phyloP scores from a whole-genome alignment of 129 eudicot genomes.

The Ambrosia trifida region DNA sequence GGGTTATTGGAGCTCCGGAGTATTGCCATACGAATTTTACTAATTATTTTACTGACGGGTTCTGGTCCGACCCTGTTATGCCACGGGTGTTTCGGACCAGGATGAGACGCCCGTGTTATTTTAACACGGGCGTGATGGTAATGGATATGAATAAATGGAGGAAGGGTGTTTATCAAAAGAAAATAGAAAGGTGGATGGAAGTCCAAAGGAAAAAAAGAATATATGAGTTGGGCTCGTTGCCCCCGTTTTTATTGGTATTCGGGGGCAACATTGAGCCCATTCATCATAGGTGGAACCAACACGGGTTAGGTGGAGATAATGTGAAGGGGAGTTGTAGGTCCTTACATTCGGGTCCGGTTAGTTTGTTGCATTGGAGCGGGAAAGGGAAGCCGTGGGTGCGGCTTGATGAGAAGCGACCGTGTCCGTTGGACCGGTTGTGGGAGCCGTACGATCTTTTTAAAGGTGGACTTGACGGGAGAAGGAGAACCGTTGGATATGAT shows the following conservation, averaged over 20 bases:
- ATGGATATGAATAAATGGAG: constrained; percentile 83
- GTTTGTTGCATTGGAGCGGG: constrained; percentile 90
- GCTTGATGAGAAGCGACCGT: constrained; percentile 68
- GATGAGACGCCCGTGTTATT: constrained; percentile 57
- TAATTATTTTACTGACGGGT: constrained; percentile 61
- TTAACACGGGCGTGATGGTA: constrained; percentile 97
- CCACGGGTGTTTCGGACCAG: constrained; percentile 48
- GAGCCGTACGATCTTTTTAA: constrained; percentile 80
- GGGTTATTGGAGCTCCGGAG: constrained; percentile 90
- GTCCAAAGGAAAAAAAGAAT: constrained; percentile 65
- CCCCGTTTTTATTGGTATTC: constrained; percentile 75
- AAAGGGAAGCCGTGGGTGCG: constrained; percentile 97
- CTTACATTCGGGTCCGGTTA: constrained; percentile 87
- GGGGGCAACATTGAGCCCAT: constrained; percentile 83
- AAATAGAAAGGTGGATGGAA: constrained; percentile 88
- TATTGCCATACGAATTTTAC: constrained; percentile 92
- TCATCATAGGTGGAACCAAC: constrained; percentile 89
- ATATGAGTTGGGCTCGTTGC: constrained; percentile 82
- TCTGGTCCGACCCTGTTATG: constrained; percentile 82
- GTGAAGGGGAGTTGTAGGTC: constrained; percentile 81
- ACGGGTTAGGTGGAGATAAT: constrained; percentile 91
- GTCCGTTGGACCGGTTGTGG: constrained; percentile 98
- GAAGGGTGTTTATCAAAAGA: constrained; percentile 47
- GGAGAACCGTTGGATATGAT: constrained; percentile 41
- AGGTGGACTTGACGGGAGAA: constrained; percentile 21